Evolutionary conservation across 2,329 filamentous ascomycete genomes (phyloP).

Genomic region (Cercospora janseana): DNA sequence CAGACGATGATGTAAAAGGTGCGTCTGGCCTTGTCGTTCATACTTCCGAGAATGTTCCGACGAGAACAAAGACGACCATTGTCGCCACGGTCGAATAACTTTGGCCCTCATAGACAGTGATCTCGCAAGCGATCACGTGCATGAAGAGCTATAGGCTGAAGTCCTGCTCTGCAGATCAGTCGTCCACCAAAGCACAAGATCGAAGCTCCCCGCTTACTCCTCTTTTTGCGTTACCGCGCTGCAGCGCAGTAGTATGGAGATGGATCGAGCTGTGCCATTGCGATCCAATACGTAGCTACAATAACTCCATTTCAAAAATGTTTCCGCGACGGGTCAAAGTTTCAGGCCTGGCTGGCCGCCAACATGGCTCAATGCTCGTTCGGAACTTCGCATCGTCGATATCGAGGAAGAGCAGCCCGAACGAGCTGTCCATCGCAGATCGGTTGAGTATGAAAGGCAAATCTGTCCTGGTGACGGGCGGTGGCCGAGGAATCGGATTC

Average conservation of each 20-base stretch:
- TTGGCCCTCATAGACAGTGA: too few relatives aligned
- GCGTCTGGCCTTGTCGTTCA: too few relatives aligned
- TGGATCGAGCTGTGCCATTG: too few relatives aligned
- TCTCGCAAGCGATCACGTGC: constrained; percentile 3
- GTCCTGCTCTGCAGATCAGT: background rate
- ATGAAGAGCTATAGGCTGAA: background rate
- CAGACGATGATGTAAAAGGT: too few relatives aligned
- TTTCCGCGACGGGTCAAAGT: background rate
- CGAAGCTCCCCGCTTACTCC: constrained; percentile 7
- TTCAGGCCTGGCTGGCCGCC: background rate
- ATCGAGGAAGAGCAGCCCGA: background rate
- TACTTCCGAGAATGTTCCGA: too few relatives aligned
- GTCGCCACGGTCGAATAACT: too few relatives aligned
- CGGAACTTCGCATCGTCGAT: background rate
- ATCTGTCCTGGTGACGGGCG: constrained; percentile 44
- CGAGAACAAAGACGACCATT: too few relatives aligned
- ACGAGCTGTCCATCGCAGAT: background rate
- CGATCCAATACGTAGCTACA: too few relatives aligned
- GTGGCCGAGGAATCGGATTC: constrained; percentile 44
- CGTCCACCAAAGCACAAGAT: background rate
- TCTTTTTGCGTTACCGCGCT: background rate
- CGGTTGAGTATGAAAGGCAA: constrained; percentile 37
- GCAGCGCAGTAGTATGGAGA: background rate
- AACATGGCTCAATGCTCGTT: background rate
- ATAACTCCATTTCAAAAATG: too few relatives aligned